These are phyloP conservation scores for Chlamydomonas schloesseri DNA, from an alignment of 139 green algal genomes.

Conservation along the genomic window DNA sequence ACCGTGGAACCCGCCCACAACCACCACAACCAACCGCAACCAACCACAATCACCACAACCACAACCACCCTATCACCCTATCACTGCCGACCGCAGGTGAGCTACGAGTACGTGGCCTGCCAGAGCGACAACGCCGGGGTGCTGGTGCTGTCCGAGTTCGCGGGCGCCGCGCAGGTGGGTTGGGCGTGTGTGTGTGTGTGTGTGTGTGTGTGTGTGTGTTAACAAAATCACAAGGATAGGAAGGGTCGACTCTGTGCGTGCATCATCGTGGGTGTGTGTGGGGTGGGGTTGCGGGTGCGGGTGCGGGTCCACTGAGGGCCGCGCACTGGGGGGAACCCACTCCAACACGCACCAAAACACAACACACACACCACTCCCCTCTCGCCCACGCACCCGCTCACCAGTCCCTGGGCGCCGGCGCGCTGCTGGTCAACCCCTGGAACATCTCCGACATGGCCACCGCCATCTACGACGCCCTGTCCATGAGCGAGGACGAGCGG, in stretches of 20 bases:
- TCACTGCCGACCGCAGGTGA: constrained; percentile 15
- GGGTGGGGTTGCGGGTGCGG: no score
- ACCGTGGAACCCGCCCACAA: no score
- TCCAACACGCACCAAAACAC: no score
- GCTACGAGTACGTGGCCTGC: constrained; percentile 94
- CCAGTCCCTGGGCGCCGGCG: constrained; percentile 78
- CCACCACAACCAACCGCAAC: no score
- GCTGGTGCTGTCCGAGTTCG: constrained; percentile 98
- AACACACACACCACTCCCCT: neutral
- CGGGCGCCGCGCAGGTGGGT: constrained; percentile 62
- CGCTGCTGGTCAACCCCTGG: constrained; percentile 99
- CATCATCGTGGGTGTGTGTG: no score
- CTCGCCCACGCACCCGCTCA: neutral
- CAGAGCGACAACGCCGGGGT: constrained; percentile 92
- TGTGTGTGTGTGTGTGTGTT: neutral
- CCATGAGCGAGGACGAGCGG: constrained; percentile 89
- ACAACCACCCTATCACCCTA: no score
- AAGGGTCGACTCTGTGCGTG: no score
- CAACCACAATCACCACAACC: no score
- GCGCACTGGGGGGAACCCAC: no score
- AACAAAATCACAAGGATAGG: neutral
- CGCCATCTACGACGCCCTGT: constrained; percentile 90
- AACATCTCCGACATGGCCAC: constrained; percentile 95
- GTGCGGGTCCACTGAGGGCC: no score
- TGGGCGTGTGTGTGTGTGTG: neutral